Base-by-base conservation (phyloP, 768 basidiomycete genomes). In the Mycena indigotica region DNA sequence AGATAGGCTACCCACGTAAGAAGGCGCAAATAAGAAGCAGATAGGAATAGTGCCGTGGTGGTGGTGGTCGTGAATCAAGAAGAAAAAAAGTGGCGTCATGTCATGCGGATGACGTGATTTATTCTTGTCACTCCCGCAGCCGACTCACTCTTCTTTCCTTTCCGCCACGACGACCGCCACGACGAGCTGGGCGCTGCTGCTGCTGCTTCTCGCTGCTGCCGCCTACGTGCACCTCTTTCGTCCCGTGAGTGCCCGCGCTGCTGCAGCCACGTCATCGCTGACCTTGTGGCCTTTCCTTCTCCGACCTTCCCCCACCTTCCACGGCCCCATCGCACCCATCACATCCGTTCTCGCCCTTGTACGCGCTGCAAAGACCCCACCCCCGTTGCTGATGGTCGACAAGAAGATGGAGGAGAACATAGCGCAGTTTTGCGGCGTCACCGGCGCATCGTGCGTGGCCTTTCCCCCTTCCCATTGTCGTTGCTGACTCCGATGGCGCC, bases 361-460 rank as follows among this genome's bases (percentile, higher is more conserved):
- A 10, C 35, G 12, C 35, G 35, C 12, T n/a, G 16, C 6, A 46
- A 21, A 19, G n/a, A n/a, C n/a, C 49, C 19, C 21, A 23, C 13
- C 17, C 21, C 53, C 41, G n/a, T n/a, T n/a, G 52, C 26, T 52
- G 53, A 64, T 64, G 75, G 65, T 68, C 32, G 78, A 79, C 65
- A 77, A 72, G 68, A 77, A 75, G 57, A 73, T 74, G 60, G 85
- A 87, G 58, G 75, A 76, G 52, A 74, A 75, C 46, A 72, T 85
- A 52, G 73, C 73, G 0, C 84, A 87, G 61, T 89, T 91, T 70
- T 83, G 82, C 62, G 69, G 71, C 19, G 79, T 89, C 25, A 91
- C 89, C n/a, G 84, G 87, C 55, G 77, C 86, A 55, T 80, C 86
- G 88, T 89, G 76, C 72, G 88, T 82, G 46, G 49, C 41, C n/a